A percentile compares a stretch with the other conserved stretches of the same genome.
Evolutionary conservation across 345 rosid species (phyloP).

Genomic region (Rhodomyrtus tomentosa): DNA sequence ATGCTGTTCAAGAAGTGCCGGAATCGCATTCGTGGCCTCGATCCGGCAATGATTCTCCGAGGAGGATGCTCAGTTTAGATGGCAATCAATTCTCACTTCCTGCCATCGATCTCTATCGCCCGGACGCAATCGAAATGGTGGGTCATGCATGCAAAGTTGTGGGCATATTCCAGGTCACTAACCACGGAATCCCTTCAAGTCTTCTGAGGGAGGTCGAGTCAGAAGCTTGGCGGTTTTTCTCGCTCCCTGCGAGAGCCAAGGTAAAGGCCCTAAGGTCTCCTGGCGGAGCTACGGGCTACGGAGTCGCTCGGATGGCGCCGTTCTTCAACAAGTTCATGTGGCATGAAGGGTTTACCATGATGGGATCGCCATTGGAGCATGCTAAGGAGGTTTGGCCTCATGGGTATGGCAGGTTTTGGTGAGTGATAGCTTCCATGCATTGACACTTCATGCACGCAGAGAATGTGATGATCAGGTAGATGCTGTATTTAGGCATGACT

Average conservation of each 20-base stretch:
- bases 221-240: slow-evolving; percentile 42
- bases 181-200: slow-evolving; percentile 42
- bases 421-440: slow-evolving; percentile 23
- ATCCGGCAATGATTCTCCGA: not conserved
- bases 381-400: slow-evolving; percentile 65
- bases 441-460: slow-evolving; percentile 3
- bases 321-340: slow-evolving; percentile 71
- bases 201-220: slow-evolving; percentile 40
- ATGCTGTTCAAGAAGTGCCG: slow-evolving; percentile 29
- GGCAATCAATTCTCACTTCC: slow-evolving; percentile 22
- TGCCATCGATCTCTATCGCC: slow-evolving; percentile 35
- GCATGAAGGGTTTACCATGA: slow-evolving; percentile 90
- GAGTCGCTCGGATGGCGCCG: slow-evolving; percentile 55
- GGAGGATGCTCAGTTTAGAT: not conserved
- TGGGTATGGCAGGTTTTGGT: slow-evolving; percentile 52
- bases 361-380: slow-evolving; percentile 52
- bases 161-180: slow-evolving; percentile 64
- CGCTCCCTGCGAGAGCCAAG: slow-evolving; percentile 51
- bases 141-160: slow-evolving; percentile 55
- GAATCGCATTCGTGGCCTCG: slow-evolving; percentile 44
- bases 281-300: slow-evolving; percentile 52
- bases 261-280: slow-evolving; percentile 44
- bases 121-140: slow-evolving; percentile 20
- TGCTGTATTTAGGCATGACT: not conserved
- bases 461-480: not conserved